phyloP scores from a whole-genome alignment of 164 flowering plant species.

The Berberis thunbergii region DNA sequence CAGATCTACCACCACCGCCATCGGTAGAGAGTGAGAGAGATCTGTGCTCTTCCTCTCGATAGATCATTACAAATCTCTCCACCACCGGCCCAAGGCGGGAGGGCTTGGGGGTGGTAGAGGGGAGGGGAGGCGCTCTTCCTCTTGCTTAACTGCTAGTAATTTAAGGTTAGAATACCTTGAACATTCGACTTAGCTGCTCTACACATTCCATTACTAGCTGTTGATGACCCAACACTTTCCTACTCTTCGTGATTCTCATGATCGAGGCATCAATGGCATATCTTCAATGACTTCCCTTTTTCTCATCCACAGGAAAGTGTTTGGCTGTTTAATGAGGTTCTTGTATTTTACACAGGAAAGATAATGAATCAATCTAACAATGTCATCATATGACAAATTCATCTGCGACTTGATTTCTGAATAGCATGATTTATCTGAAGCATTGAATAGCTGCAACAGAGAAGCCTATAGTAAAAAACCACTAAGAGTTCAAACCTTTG shows the following conservation, averaged over 20 bases:
- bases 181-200: too few relatives aligned
- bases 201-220: too few relatives aligned
- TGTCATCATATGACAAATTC: conserved; percentile 29
- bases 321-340: conserved; percentile 30
- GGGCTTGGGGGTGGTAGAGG: too few relatives aligned
- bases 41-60: background rate
- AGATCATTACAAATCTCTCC: background rate
- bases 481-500: background rate
- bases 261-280: conserved; percentile 10
- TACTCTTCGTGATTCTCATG: too few relatives aligned
- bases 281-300: conserved; percentile 23
- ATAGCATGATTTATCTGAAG: conserved; percentile 23
- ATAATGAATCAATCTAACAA: conserved; percentile 30
- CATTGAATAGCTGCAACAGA: conserved; percentile 27
- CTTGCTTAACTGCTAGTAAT: too few relatives aligned
- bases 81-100: background rate
- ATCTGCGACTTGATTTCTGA: conserved; percentile 27
- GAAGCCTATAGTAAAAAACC: background rate
- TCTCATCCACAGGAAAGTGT: background rate
- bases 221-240: too few relatives aligned
- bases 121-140: background rate
- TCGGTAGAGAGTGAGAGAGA: too few relatives aligned
- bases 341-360: conserved; percentile 36
- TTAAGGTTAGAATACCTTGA: too few relatives aligned
- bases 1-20: too few relatives aligned